Evolutionary conservation across 2,329 filamentous ascomycete species (phyloP), one percentile per base, ranked within the genome.

Genomic region (Bipolaris zeicola): DNA sequence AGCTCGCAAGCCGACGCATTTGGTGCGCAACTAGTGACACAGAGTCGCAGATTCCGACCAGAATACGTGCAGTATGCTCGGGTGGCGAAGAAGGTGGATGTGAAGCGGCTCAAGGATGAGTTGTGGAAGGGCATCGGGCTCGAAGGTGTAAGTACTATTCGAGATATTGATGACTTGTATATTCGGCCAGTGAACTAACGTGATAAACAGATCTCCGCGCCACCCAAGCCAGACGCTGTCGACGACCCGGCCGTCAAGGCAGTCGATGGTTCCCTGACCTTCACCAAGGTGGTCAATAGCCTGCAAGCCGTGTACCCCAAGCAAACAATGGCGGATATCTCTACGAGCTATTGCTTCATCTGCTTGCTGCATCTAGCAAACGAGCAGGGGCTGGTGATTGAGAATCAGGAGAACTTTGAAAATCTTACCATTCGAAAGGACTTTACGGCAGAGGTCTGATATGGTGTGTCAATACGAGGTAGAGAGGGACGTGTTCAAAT

Each of bases 311-410:
- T 96, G 6, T 99, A 99, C 71, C 89, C 92, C 10, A 90, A 91
- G 75, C 84, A 90, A 65, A 86, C 87, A 58, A 91, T 99, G 87
- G 87, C 89, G 58, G 95, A 99, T 76, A 98, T 99, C 70, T 96
- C 92, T 34, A 99, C 95, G 0, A 96, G 83, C 14, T 89, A 85
- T 65, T 96, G 95, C 75, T 99, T 98, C 78, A 99, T 99, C 62
- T 96, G 91, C 68, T 79, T 96, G 55, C 80, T 97, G 63, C 93
- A 97, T 77, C 75, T 97, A 68, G 93, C 93, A 57, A 97, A 97
- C 77, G 93, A 97, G 73, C 94, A 96, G 79, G 93, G 93, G 0
- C 80, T 97, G 37, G 82, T 89, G 22, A 89, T 97, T 60, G 84
- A 89, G 63, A 87, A 87, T 52, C 79, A 84, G 41, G 80, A 83